Evolutionary conservation across 2,329 filamentous ascomycete species (phyloP), one percentile per base, ranked within the genome.

Genomic region (Cercospora sojina): DNA sequence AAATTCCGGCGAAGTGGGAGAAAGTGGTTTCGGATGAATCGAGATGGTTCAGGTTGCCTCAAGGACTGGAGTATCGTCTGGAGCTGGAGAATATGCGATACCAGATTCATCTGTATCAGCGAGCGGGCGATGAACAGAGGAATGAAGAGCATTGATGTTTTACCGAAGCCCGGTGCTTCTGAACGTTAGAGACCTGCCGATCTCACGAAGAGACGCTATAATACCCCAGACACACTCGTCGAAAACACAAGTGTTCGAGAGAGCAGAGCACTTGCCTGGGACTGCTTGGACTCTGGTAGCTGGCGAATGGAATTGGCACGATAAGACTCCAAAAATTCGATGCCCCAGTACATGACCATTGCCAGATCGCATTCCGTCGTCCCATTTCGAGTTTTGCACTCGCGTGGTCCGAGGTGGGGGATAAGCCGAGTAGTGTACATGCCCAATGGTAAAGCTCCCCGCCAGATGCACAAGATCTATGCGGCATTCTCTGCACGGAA

Each of bases 81-180:
- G 85, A 88, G 60, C 80, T 98, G 75, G 94, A 98, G 81, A 92
- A 97, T 76, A 97, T 97, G 93, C 88, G 93, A 56, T 97, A 94
- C 79, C 94, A 98, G 79, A 83, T 97, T 73, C 93, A 97, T 81
- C 76, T 97, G 16, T 98, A 97, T 75, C 60, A 32, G n/a, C 27
- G 53, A 12, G 16, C 12, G n/a, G 3, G 55, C 23, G 29, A 57
- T 20, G 9, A 31, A n/a, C 7, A 13, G 4, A 27, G 29, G 12
- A 5, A 6, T 9, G 47, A 29, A 27, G 47, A 53, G 23, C 7
- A 27, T 29, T 53, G 47, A 53, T 29, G 1, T n/a, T 8, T 1
- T 12, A 2, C n/a, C 16, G 4, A 5, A 43, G 0, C 4, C 7
- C n/a, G 18, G 3, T 20, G 6, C 18, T 20, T 10, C 41, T 20